Percentiles rank a stretch among this genome's conserved stretches.
phyloP scores from a whole-genome alignment of 768 basidiomycete genomes.

The Suillus spraguei region DNA sequence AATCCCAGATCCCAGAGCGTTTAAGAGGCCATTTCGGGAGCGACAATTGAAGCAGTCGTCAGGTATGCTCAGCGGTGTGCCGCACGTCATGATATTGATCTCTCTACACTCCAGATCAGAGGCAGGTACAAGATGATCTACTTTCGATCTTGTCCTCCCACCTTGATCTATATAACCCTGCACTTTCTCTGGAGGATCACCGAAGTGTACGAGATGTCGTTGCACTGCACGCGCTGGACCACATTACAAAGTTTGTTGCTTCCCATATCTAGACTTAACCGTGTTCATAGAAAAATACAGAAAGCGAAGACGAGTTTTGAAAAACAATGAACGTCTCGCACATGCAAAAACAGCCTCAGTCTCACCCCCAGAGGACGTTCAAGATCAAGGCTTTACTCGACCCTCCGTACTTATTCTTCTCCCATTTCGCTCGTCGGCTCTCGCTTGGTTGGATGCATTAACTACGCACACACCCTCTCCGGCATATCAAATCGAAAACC shows the following conservation, averaged over 20 bases:
- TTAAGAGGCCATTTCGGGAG: slow-evolving; percentile 54
- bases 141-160: slow-evolving; percentile 67
- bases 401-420: slow-evolving; percentile 91
- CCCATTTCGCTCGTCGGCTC: slow-evolving; percentile 89
- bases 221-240: slow-evolving; percentile 83
- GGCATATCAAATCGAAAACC: slow-evolving; percentile 85
- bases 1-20: slow-evolving; percentile 54
- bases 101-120: slow-evolving; percentile 41
- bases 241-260: slow-evolving; percentile 74
- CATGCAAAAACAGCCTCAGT: slow-evolving; percentile 61
- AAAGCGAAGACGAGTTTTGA: slow-evolving; percentile 86
- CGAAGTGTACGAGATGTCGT: slow-evolving; percentile 66
- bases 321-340: slow-evolving; percentile 92
- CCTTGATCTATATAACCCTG: slow-evolving; percentile 77
- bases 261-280: neutral
- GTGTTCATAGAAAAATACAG: slow-evolving; percentile 41
- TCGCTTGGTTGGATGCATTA: slow-evolving; percentile 81
- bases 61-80: slow-evolving; percentile 39
- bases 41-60: slow-evolving; percentile 54
- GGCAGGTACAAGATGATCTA: slow-evolving; percentile 64
- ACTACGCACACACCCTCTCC: slow-evolving; percentile 73
- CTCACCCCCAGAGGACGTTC: slow-evolving; percentile 70
- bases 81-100: slow-evolving; percentile 10
- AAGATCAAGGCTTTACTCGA: slow-evolving; percentile 98
- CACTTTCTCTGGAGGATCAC: slow-evolving; percentile 65